phyloP scores from a whole-genome alignment of 2,329 filamentous ascomycete genomes.

The Teratosphaeria epicoccoides region DNA sequence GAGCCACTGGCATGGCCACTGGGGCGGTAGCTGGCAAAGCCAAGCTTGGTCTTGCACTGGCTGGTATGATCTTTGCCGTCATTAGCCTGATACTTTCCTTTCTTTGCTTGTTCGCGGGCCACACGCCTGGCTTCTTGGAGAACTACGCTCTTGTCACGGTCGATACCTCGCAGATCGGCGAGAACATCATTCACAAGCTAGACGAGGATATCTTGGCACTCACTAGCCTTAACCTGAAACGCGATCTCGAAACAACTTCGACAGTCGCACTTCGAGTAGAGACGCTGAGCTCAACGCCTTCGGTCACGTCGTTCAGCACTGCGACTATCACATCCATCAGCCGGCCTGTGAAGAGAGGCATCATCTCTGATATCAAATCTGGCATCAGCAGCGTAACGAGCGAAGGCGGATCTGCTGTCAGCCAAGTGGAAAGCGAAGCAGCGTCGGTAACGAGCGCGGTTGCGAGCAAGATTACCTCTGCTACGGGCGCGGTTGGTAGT shows the following conservation, averaged over 20 bases:
- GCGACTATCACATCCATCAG: constrained; percentile 3
- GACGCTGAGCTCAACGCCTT: neutral
- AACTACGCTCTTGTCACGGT: constrained; percentile 48
- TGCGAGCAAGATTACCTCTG: constrained; percentile 14
- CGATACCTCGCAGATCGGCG: constrained; percentile 47
- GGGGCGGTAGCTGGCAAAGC: neutral
- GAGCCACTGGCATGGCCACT: neutral
- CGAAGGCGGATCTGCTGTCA: constrained; percentile 9
- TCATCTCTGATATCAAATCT: constrained; percentile 18
- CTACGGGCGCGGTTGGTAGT: constrained; percentile 12
- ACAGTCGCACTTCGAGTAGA: neutral
- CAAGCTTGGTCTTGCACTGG: neutral
- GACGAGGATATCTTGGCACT: constrained; percentile 14
- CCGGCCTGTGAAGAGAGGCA: constrained; percentile 4
- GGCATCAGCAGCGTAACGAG: neutral
- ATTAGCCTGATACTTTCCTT: constrained; percentile 48
- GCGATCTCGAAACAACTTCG: neutral
- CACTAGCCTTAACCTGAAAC: neutral
- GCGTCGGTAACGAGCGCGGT: constrained; percentile 15
- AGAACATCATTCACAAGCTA: constrained; percentile 22
- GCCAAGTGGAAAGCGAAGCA: constrained; percentile 9
- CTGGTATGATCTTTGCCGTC: constrained; percentile 31
- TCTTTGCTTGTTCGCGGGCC: constrained; percentile 51
- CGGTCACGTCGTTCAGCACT: constrained; percentile 2
- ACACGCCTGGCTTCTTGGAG: constrained; percentile 46